These are phyloP conservation scores for Eutrema japonicum DNA, from an alignment of 345 rosid species.

Conservation along the genomic window DNA sequence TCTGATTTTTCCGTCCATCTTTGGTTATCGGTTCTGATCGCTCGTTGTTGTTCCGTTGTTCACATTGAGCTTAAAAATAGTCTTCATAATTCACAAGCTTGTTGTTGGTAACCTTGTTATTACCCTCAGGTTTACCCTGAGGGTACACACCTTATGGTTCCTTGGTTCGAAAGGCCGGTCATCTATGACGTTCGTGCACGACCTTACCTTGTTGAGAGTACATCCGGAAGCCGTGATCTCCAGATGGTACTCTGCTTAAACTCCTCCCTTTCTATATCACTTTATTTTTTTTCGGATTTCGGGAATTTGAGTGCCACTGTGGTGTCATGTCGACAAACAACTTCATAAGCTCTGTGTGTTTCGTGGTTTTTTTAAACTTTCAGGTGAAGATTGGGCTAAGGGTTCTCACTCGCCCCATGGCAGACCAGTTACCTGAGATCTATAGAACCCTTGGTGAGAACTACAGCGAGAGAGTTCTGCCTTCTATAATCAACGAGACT, in stretches of 20 bases:
- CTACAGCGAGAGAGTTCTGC: slow-evolving; percentile 82
- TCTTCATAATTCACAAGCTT: background rate
- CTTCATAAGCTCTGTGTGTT: background rate
- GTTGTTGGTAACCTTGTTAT: background rate
- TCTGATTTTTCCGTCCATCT: background rate
- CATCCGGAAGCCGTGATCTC: slow-evolving; percentile 94
- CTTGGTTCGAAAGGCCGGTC: slow-evolving; percentile 84
- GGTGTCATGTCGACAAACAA: background rate
- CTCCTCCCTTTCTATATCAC: slow-evolving; percentile 1
- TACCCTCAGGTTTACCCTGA: slow-evolving; percentile 84
- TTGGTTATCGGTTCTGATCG: background rate
- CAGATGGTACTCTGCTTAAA: slow-evolving; percentile 64
- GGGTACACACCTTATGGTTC: slow-evolving; percentile 88
- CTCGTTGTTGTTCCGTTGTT: background rate
- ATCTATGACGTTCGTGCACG: slow-evolving; percentile 92
- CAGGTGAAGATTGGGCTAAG: slow-evolving; percentile 93
- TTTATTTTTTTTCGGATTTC: background rate
- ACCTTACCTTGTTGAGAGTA: slow-evolving; percentile 84
- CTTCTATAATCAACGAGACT: slow-evolving; percentile 86
- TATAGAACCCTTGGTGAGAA: slow-evolving; percentile 80
- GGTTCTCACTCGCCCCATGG: slow-evolving; percentile 85
- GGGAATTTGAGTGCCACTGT: background rate
- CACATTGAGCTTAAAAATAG: background rate
- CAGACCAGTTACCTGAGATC: slow-evolving; percentile 69
- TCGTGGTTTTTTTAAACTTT: slow-evolving; percentile 24